Conservation (phyloP, 495 filamentous ascomycete species). For the Tricharina praecox region DNA sequence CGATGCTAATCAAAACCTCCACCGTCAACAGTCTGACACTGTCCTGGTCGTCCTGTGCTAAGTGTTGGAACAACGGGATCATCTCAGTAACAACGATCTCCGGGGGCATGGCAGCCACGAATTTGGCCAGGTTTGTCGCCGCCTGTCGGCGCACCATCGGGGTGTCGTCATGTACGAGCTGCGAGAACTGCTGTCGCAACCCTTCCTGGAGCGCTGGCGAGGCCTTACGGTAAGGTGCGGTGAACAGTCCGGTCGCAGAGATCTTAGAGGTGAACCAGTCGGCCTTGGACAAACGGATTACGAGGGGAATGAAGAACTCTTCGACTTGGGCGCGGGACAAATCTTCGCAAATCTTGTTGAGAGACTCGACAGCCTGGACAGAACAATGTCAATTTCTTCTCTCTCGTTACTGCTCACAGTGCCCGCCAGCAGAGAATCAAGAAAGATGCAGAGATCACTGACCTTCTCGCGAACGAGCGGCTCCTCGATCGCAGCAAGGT, state of each 20-base stretch:
- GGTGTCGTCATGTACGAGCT: slow-evolving; percentile 91
- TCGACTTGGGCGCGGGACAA: slow-evolving; percentile 83
- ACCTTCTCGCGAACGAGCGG: slow-evolving; percentile 96
- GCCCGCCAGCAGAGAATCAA: too few relatives aligned
- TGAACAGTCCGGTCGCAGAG: slow-evolving; percentile 88
- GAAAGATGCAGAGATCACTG: too few relatives aligned
- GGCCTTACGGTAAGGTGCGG: slow-evolving; percentile 77
- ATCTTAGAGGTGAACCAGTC: slow-evolving; percentile 99
- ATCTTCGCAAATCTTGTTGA: slow-evolving; percentile 95
- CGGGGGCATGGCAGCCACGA: slow-evolving; percentile 87
- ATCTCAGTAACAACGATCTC: slow-evolving; percentile 89
- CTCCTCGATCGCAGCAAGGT: slow-evolving; percentile 94
- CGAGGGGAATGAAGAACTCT: slow-evolving; percentile 87
- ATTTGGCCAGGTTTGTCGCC: slow-evolving; percentile 90
- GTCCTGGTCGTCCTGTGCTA: slow-evolving; percentile 89
- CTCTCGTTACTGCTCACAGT: too few relatives aligned
- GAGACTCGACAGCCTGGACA: slow-evolving; percentile 78
- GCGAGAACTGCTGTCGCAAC: slow-evolving; percentile 74
- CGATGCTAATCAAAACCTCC: slow-evolving; percentile 88
- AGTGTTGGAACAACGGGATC: slow-evolving; percentile 96
- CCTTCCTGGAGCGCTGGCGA: slow-evolving; percentile 67
- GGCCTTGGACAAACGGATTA: slow-evolving; percentile 87
- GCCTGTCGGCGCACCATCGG: slow-evolving; percentile 96
- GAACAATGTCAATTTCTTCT: too few relatives aligned
- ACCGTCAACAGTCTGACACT: slow-evolving; percentile 92